Evolutionary conservation across 208 protist genomes (phyloP), one percentile per base, ranked within the genome.

Genomic region (Leishmania amazonensis): DNA sequence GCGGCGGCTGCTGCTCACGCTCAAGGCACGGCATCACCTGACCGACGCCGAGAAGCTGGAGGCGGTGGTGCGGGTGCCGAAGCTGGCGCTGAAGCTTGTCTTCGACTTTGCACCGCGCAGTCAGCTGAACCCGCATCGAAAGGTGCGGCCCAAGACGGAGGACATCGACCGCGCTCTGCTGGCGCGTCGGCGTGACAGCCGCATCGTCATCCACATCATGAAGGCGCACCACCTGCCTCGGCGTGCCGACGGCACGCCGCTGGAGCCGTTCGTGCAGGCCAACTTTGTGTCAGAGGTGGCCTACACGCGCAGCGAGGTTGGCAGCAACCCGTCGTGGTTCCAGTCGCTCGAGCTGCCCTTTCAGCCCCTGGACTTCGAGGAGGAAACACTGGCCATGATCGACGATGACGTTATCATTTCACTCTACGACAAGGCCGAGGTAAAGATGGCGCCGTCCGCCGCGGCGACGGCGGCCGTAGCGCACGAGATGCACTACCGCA

Each of bases 401-500:
- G 91, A 97, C 76, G 94, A 97, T 68, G 89, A 95, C 76, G 87
- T 97, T 79, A 83, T 92, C 40, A 79, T 97, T 67, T 88, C 91
- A 24, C 42, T 97, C 38, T 97, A 97, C 86, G 94, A 97, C 83
- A 94, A 94, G 89, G 85, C 95, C 19, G 89, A 95, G 74, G 91
- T 95, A 47, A 84, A 84, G 74, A 90, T 97, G 87, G 74, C 83
- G 57, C 67, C 90, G 15, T 53, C 87, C n/a, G 80, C 76, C 6
- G 77, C 87, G 31, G 85, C 84, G 42, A 74, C 85, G 1, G 94
- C 90, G 28, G 89, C 89, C 0, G 85, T 95, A 51, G 83, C 91
- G 51, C 90, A 95, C 70, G 92, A 95, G 81, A 95, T 89, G 42
- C 94, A 97, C 87, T 95, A 95, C 85, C 91, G 94, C 71, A 95